Evolutionary conservation across 768 basidiomycete species (phyloP).

Genomic region (Royoungia palumana): DNA sequence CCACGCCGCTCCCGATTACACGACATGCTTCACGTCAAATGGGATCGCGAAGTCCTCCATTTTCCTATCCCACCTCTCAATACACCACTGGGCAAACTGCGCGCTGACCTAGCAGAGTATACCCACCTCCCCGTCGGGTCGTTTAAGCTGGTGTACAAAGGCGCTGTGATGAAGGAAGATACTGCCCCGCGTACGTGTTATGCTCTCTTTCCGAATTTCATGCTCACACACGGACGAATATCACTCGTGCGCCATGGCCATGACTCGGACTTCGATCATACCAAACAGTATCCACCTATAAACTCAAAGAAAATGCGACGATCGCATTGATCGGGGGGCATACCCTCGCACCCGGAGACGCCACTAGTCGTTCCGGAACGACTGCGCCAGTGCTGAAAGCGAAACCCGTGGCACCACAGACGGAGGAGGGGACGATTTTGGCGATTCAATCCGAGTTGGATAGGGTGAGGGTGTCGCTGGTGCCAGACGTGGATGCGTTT

Average conservation of each 20-base stretch:
- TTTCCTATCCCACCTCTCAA: conserved; percentile 54
- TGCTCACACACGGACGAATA: neutral
- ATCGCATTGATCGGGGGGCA: conserved; percentile 66
- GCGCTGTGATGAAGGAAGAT: conserved; percentile 89
- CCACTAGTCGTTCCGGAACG: conserved; percentile 17
- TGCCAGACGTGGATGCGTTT: conserved; percentile 57
- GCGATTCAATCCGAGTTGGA: conserved; percentile 41
- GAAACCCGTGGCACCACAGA: conserved; percentile 26
- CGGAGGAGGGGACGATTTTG: conserved; percentile 38
- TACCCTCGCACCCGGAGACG: conserved; percentile 13
- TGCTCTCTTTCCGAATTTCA: neutral
- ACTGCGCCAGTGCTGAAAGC: conserved; percentile 12
- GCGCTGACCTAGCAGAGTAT: conserved; percentile 62
- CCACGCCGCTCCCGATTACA: conserved; percentile 10
- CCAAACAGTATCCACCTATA: conserved; percentile 65
- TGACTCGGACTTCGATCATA: too few species aligned
- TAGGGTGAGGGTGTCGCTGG: conserved; percentile 50
- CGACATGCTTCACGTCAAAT: conserved; percentile 46
- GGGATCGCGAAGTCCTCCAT: conserved; percentile 48
- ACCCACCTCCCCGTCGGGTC: conserved; percentile 65
- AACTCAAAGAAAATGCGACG: conserved; percentile 62
- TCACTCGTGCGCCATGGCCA: too few species aligned
- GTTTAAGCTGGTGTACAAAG: conserved; percentile 88
- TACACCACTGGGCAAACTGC: conserved; percentile 56
- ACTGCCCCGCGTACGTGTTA: conserved; percentile 50